Base-by-base conservation (phyloP, 768 basidiomycete genomes). In the Pisolithus orientalis region DNA sequence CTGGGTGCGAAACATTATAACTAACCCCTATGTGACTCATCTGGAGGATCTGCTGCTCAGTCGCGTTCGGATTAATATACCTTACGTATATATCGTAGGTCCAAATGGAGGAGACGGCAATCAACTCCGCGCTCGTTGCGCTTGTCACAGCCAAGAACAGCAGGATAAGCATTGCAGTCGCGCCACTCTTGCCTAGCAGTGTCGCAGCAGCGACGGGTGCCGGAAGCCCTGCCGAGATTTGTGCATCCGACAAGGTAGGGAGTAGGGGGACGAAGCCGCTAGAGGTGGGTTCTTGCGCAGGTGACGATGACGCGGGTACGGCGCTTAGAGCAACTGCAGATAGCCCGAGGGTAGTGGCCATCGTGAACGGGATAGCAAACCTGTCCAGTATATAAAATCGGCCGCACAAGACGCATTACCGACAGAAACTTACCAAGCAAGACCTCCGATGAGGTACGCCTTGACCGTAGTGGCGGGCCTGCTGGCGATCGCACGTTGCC, bases 401-500 rank as follows among this genome's bases (percentile, higher is more conserved):
- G 10, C 8, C 16, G 27, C 25, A 29, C 28, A 43, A 31, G 5
- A 13, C 11, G n/a, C 21, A 21, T 37, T 11, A 31, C 39, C 6
- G 29, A 16, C 6, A 47, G 29, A 27, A 40, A 65, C 72, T 38
- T 53, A 82, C 94, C 94, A 96, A 1, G 90, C 87, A 7, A 94
- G 65, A 3, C 93, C 94, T 42, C 94, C 94, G 7, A 93, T 75
- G 4, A 94, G 73, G 70, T 92, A 97, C 0, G 89, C 94, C 67
- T 93, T 94, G 53, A 94, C 92, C 11, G 87, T 87, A n/a, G 79
- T 84, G 1, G 81, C 84, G 0, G 91, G 92, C 14, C 84, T 73
- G 54, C 84, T 87, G 1, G 94, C 94, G 62, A 96, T 92, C 1
- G 93, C 93, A 11, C 91, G 79, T 63, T 93, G 90, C 85, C 90